Conservation (phyloP, 129 eudicot genomes). For the Pulicaria dysenterica region DNA sequence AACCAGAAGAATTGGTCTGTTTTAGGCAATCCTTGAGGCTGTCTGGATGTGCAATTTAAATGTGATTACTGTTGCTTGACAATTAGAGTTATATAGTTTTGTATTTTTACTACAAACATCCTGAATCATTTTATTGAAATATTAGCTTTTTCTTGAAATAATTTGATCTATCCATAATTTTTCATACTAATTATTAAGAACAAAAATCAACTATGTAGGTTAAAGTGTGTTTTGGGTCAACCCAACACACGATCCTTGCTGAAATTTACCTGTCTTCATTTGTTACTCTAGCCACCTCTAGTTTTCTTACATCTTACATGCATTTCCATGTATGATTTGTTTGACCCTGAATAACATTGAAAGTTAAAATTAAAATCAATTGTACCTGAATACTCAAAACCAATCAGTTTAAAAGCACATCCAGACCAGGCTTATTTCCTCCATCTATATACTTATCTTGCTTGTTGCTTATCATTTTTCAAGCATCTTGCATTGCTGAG, state of each 20-base stretch:
- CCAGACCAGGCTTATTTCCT: not conserved
- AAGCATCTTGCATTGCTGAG: constrained; percentile 81
- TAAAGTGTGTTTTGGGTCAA: not conserved
- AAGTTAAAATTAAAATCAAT: not conserved
- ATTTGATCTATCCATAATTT: not conserved
- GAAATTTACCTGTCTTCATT: not conserved
- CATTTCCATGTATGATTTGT: not conserved
- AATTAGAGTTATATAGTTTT: not conserved
- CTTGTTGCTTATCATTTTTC: constrained; percentile 24
- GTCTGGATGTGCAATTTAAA: not conserved
- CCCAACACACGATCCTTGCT: not conserved
- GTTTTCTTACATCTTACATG: not conserved
- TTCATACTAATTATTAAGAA: not conserved
- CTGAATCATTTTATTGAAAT: not conserved
- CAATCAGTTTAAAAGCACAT: not conserved
- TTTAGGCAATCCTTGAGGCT: too few relatives aligned
- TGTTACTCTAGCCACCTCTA: not conserved
- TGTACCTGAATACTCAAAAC: not conserved
- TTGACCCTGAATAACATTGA: not conserved
- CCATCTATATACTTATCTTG: not conserved
- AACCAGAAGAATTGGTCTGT: not conserved
- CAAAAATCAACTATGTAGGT: not conserved
- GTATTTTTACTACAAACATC: not conserved
- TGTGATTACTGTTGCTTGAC: not conserved
- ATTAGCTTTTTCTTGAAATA: not conserved